phyloP scores from a whole-genome alignment of 2,329 filamentous ascomycete genomes.

The Fusarium sp. region DNA sequence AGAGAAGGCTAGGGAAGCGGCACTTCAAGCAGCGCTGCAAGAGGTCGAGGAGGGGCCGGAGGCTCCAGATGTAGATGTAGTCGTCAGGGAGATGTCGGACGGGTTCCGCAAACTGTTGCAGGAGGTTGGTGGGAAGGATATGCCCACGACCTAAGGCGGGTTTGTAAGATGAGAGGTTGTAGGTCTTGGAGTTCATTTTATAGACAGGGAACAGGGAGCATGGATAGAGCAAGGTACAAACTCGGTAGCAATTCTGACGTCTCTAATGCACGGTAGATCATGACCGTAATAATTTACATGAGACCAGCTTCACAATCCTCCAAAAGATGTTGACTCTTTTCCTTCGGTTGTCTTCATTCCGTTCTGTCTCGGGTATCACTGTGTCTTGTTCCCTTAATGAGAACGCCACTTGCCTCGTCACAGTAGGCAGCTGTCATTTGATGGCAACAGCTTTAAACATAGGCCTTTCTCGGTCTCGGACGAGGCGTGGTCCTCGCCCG shows the following conservation, averaged over 20 bases:
- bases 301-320: background rate
- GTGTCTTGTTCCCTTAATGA: too few species aligned
- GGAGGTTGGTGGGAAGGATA: slow-evolving; percentile 24
- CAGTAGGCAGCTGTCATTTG: too few species aligned
- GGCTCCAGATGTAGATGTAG: slow-evolving; percentile 60
- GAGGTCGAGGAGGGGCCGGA: slow-evolving; percentile 54
- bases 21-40: slow-evolving; percentile 38
- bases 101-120: slow-evolving; percentile 57
- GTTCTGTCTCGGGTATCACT: background rate
- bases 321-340: background rate
- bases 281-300: slow-evolving; percentile 9
- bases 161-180: background rate
- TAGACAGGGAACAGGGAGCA: background rate
- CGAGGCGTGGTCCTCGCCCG: too few species aligned
- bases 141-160: background rate
- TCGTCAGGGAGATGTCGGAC: slow-evolving; percentile 58
- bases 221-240: slow-evolving; percentile 3
- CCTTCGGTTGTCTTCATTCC: background rate
- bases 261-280: slow-evolving; percentile 8
- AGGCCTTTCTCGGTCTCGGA: too few species aligned
- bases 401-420: too few species aligned
- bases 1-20: slow-evolving; percentile 45
- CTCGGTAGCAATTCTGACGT: slow-evolving; percentile 23
- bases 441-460: too few species aligned
- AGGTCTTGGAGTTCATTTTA: background rate